Evolutionary conservation across 192 early-diverging fungal species (phyloP).

Genomic region (Kappamyces sp.): DNA sequence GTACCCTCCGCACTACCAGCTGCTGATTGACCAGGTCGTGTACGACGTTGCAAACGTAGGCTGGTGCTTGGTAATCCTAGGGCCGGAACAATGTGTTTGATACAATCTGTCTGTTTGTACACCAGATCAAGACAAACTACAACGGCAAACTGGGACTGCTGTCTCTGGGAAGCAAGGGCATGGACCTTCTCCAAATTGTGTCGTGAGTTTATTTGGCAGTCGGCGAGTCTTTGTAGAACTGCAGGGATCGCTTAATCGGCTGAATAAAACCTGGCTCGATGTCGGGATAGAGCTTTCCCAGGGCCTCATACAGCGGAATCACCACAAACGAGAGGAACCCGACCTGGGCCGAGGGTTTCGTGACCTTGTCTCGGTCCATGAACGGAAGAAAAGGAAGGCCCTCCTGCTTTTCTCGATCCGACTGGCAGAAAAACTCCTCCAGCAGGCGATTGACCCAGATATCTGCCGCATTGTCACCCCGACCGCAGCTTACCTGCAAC

Average conservation of each 20-base stretch:
- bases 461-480: conserved; percentile 18
- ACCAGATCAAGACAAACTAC: neutral
- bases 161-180: no score
- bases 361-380: conserved; percentile 53
- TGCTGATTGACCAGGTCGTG: neutral
- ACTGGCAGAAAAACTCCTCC: conserved; percentile 48
- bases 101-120: conserved; percentile 1
- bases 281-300: conserved; percentile 37
- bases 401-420: conserved; percentile 42
- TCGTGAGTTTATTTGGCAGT: neutral
- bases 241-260: conserved; percentile 35
- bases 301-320: conserved; percentile 45
- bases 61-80: neutral
- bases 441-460: conserved; percentile 47
- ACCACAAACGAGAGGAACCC: conserved; percentile 48
- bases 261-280: conserved; percentile 35
- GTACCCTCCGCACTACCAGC: conserved; percentile 6
- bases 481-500: conserved; percentile 22
- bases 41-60: conserved; percentile 1
- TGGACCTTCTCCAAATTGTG: neutral
- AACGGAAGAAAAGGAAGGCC: conserved; percentile 42
- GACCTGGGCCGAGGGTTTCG: conserved; percentile 40
- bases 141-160: neutral
- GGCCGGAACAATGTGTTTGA: conserved; percentile 10
- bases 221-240: conserved; percentile 42